Conservation (phyloP, 495 filamentous ascomycete species). For the Aspergillus affinis region DNA sequence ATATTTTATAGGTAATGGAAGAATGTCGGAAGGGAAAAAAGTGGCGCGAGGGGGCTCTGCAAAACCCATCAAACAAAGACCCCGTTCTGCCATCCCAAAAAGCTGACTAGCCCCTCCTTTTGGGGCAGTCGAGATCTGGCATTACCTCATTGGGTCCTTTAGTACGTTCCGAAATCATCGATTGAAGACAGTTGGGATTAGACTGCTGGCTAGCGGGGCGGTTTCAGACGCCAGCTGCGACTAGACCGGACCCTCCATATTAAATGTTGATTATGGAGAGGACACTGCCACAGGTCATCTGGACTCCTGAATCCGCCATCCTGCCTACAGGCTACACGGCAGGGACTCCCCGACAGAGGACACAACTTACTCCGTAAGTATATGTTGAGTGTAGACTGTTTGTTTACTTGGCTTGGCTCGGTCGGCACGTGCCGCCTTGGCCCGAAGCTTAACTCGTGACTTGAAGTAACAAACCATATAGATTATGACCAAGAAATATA, state of each 20-base stretch:
- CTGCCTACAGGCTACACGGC: neutral
- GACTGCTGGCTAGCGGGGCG: too few species aligned
- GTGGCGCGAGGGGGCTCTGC: neutral
- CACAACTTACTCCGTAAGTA: too few species aligned
- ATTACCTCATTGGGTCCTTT: neutral
- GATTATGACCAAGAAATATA: too few species aligned
- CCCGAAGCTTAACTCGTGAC: conserved; percentile 6
- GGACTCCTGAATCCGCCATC: neutral
- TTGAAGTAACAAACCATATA: neutral
- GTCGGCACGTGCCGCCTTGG: conserved; percentile 11
- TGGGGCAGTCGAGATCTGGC: neutral
- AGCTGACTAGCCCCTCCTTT: neutral
- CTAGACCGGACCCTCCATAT: too few species aligned
- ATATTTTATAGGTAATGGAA: neutral
- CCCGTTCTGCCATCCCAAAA: too few species aligned
- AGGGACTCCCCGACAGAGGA: too few species aligned
- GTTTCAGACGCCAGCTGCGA: too few species aligned
- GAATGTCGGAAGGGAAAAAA: neutral
- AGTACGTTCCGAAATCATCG: neutral
- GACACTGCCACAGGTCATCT: neutral
- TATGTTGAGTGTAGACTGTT: neutral
- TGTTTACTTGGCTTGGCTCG: neutral
- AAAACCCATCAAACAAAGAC: neutral
- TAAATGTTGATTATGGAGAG: neutral
- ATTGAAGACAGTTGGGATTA: too few species aligned